Conservation (phyloP, 2,329 filamentous ascomycete genomes). For the Fusarium stilboides region DNA sequence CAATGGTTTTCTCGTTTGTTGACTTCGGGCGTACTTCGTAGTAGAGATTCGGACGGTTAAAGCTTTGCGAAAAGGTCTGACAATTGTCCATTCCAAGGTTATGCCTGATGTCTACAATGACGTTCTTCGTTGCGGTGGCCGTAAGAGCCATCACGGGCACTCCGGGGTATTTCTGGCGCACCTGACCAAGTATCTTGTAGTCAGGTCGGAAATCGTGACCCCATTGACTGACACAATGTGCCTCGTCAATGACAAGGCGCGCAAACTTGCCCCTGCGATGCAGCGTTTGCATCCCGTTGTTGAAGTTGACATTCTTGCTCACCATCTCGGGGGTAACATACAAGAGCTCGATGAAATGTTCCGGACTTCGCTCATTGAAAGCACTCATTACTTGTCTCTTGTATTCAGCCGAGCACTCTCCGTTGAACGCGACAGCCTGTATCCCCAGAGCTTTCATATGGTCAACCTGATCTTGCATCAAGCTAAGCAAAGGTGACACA, state of each 20-base stretch:
- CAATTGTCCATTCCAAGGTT: constrained; percentile 89
- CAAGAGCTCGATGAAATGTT: constrained; percentile 85
- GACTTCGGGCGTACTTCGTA: constrained; percentile 87
- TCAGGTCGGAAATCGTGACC: constrained; percentile 98
- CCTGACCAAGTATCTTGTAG: constrained; percentile 87
- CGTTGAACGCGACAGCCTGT: constrained; percentile 85
- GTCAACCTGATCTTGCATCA: constrained; percentile 97
- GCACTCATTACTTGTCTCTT: constrained; percentile 76
- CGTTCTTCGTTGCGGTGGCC: constrained; percentile 93
- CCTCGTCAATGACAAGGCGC: constrained; percentile 95
- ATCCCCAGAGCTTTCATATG: constrained; percentile 84
- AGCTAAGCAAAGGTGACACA: constrained; percentile 91
- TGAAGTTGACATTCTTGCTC: constrained; percentile 81
- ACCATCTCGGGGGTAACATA: constrained; percentile 99
- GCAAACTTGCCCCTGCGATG: constrained; percentile 81
- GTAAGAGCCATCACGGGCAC: constrained; percentile 96
- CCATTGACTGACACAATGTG: constrained; percentile 99
- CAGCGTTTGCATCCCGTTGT: constrained; percentile 76
- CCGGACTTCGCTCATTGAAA: constrained; percentile 75
- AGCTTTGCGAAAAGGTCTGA: constrained; percentile 89
- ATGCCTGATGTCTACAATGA: constrained; percentile 91
- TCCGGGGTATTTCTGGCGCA: constrained; percentile 79
- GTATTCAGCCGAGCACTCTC: constrained; percentile 76
- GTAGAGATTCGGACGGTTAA: constrained; percentile 94
- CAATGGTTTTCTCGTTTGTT: constrained; percentile 63